Base-by-base conservation (phyloP, 192 early-diverging fungal species). In the Phlyctochytrium bullatum region DNA sequence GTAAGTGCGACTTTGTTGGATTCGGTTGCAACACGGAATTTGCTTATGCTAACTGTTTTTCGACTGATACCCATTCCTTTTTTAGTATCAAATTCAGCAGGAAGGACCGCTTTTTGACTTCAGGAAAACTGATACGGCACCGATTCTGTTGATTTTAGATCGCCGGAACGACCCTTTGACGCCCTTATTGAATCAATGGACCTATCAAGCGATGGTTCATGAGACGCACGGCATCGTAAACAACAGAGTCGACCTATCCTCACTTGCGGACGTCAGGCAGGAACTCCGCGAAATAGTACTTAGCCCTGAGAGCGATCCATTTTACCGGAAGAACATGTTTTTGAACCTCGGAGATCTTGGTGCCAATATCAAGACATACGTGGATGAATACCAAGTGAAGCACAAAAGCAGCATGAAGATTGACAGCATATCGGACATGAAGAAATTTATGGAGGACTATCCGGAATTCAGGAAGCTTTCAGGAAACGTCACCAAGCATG, bases 141-240 rank as follows among this genome's bases (percentile, higher is more conserved):
- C 94, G 2, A 86, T 96, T 56, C 79, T 99, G 2, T 71, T 98
- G 28, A 84, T 99, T 51, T 68, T 99, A 53, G 97, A 99, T 75
- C 90, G 97, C 32, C 84, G 93, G 31, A 94, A 95, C 72, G 97
- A 99, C 66, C 95, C 97, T 1, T 89, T 98, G 1, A 98, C 95
- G 0, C 96, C 97, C 12, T 76, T 99, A 17, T 82, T 99, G 14
- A 88, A 87, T 12, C 97, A 97, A 71, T 99, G 97, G 97, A 99
- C 95, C 2, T 99, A 99, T 69, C 96, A 99, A 68, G 96, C 97
- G 2, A 93, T 99, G 91, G 91, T 97, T 4, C 92, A 99, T 74
- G 97, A 98, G 65, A 78, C 96, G 59, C 83, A 98, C 56, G 97
- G 97, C 0, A 94, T 99, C 51, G 79, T 77, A 53, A 96, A 98